Base-by-base conservation (phyloP, 1,284 basidiomycete genomes). In the Rhodotorula sp. region DNA sequence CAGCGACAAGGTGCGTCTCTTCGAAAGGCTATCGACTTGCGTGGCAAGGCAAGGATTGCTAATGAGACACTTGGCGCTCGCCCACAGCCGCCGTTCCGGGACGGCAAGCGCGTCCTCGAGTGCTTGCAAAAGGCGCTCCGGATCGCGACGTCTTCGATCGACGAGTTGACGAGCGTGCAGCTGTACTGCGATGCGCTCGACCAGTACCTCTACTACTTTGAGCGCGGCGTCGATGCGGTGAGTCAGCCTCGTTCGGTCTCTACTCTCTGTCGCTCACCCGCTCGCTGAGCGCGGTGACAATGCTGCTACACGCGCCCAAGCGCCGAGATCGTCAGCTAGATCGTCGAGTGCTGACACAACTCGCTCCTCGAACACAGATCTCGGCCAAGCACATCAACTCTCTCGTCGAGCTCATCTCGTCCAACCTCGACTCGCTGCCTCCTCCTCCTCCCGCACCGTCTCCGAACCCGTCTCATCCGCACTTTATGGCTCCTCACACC, bases 351-450 rank as follows among this genome's bases (percentile, higher is more conserved):
- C 34, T 43, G 21, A 29, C 18, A 3, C 5, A 15, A 23, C 29
- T 2, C 18, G 20, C 3, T 4, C 23, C 29, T 54, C 8, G 20
- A n/a, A 46, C 64, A 6, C 79, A 93, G 91, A 86, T 94, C 67
- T 91, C 92, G 46, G 88, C 94, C 21, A 96, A 95, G 83, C 97
- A 95, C 78, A 89, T 97, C 74, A 96, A 95, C 82, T 92, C 90
- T 72, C 87, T 97, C 60, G 92, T 97, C 31, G 93, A 97, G 79
- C 86, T 97, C 48, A 94, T 97, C 81, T 91, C 92, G 0, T 89
- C 89, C 31, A 92, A 90, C 78, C 92, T 97, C 80, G 93, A 97
- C 82, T 74, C 90, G 95, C 76, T 64, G 57, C 31, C 58, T 43
- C n/a, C 70, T 31, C 18, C 34, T 49, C 29, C 80, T 90, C 91